Evolutionary conservation across 768 basidiomycete species (phyloP), one percentile per base, ranked within the genome.

Genomic region (Auriculariales sp.): DNA sequence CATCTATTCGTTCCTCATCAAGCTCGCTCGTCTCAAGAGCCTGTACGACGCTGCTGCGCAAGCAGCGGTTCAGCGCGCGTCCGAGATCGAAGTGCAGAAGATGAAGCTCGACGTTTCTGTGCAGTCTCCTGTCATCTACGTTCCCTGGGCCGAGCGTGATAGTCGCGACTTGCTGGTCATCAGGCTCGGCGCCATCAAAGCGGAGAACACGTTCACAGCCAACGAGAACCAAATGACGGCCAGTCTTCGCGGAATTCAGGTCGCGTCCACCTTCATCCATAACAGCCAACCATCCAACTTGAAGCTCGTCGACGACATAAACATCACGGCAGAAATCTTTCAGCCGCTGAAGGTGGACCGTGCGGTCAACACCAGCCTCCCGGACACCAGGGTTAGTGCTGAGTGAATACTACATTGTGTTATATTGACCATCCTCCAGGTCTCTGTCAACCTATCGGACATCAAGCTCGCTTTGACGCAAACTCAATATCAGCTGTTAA

Each of bases 31-130:
- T 54, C 78, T 99, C 57, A 98, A 98, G 67, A 85, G 84, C 2
- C 62, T 98, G 10, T 98, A 98, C 56, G 94, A 99, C 64, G 79
- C 92, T 17, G 92, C 94, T 10, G 86, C 89, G 2, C 81, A 88
- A 60, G 94, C 79, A 19, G 95, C 95, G 32, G 91, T 88, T 24
- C 89, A 97, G 61, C 73, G 76, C 45, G 95, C 92, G 3, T 79
- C 89, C n/a, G 88, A 87, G 62, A 85, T 93, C n/a, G 82, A 87
- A 56, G 39, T 44, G 39, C 64, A 62, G 1, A 77, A 81, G 47
- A 92, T 98, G 86, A 79, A 88, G 62, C 97, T 92, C 65, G 77
- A 90, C 51, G 62, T 98, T n/a, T 79, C 81, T 24, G 71, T 98
- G 59, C 89, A 85, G 65, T 83, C 92, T 0, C 95, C 95, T 1